Evolutionary conservation across 163 green algal genomes (phyloP).

Genomic region (Trebouxia gelatinosa): DNA sequence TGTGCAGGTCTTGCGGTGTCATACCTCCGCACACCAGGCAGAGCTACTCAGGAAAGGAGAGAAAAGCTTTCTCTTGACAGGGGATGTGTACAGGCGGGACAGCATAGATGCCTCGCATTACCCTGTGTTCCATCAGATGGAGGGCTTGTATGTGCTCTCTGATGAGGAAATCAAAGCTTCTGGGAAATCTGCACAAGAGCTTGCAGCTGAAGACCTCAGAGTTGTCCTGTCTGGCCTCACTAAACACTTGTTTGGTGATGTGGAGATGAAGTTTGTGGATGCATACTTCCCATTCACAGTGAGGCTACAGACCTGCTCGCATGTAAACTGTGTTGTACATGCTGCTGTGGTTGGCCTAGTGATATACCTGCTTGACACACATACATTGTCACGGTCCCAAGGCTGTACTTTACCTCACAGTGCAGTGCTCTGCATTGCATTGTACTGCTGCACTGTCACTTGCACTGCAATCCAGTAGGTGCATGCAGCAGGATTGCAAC

Average conservation of each 20-base stretch:
- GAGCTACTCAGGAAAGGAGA: conserved; percentile 84
- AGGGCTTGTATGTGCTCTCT: conserved; percentile 74
- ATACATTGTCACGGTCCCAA: no score
- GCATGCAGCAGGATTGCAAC: no score
- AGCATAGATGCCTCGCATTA: conserved; percentile 98
- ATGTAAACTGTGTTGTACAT: background rate
- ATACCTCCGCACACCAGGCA: conserved; percentile 97
- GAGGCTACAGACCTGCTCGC: background rate
- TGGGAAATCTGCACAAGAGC: conserved; percentile 60
- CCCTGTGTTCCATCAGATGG: conserved; percentile 99
- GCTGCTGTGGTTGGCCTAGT: no score
- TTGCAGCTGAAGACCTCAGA: conserved; percentile 88
- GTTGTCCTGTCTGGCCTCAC: conserved; percentile 86
- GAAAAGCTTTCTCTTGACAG: conserved; percentile 79
- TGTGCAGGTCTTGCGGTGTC: conserved; percentile 87
- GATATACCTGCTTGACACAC: no score
- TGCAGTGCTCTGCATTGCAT: no score
- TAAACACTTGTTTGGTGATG: conserved; percentile 88
- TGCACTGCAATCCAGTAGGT: no score
- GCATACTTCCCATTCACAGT: conserved; percentile 89
- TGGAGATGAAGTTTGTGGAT: conserved; percentile 71
- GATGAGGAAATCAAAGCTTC: conserved; percentile 71
- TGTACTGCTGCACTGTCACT: no score
- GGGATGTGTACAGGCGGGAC: conserved; percentile 91
- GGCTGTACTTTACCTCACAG: no score